A percentile compares a stretch with the other conserved stretches of the same genome.
These are phyloP conservation scores for Heliamphora exappendiculata DNA, from an alignment of 148 eudicot genomes.

Conservation along the genomic window DNA sequence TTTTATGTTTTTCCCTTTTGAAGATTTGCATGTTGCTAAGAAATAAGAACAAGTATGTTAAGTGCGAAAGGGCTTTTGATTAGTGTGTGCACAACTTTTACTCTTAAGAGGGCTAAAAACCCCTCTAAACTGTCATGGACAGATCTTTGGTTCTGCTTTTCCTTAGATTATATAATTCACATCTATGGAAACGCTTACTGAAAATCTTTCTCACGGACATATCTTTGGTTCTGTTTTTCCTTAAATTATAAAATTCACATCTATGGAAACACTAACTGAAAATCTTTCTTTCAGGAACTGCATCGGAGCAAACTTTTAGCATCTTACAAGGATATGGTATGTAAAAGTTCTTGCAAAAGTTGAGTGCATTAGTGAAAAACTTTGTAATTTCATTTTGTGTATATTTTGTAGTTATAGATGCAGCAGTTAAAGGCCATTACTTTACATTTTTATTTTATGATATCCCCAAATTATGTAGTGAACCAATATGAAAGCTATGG, in stretches of 20 bases:
- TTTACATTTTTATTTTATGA: not conserved
- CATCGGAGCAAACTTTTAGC: conserved; percentile 44
- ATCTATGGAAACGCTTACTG: not conserved
- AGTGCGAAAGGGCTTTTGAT: not conserved
- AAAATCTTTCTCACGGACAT: conserved; percentile 13
- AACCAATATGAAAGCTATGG: not conserved
- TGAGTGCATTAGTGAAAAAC: not conserved
- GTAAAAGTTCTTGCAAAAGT: not conserved
- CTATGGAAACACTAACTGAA: not conserved
- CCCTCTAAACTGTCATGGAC: not conserved
- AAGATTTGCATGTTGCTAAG: not conserved
- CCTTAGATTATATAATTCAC: not conserved
- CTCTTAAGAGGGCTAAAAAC: not conserved
- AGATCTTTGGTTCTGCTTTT: not conserved
- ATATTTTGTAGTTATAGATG: not conserved
- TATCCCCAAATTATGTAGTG: not conserved
- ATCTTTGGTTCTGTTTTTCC: too few relatives aligned
- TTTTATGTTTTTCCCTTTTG: not conserved
- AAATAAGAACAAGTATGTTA: not conserved
- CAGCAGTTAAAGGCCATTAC: not conserved
- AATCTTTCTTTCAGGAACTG: conserved; percentile 42
- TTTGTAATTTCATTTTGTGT: not conserved
- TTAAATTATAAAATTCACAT: not conserved
- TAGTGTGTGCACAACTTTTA: not conserved
- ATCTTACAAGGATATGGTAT: conserved; percentile 76